Base-by-base conservation (phyloP, 148 eudicot genomes). In the Nepenthes gracilis region DNA sequence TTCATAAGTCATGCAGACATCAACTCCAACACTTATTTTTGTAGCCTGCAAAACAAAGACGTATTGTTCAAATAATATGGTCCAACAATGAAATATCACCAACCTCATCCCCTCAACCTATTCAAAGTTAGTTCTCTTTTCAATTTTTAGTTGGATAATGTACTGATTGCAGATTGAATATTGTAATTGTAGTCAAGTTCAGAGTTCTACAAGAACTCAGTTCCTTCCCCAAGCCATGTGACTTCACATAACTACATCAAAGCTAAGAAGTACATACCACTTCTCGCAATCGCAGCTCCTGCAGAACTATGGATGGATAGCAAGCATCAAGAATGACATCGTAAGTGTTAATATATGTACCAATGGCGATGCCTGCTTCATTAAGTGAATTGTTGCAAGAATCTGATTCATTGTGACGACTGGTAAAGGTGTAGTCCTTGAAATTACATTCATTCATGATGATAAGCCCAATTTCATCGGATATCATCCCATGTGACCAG, bases 401-500 rank as follows among this genome's bases (percentile, higher is more conserved):
- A 37, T 61, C 63, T 12, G 94, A 58, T 59, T 64, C 81, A 62
- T 92, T 92, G 65, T 92, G 96, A 48, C 90, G 90, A 67, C 72
- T 71, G 4, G 71, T 57, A 66, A 77, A 88, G 35, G 77, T 86
- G 60, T 92, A 88, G 69, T 92, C 94, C 36, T 82, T 81, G 59
- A 92, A 92, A 63, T 85, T 65, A 66, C 98, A 92, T 14, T 92
- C 78, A 38, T 77, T 84, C 84, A 78, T 88, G 71, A 92, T 80
- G 56, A 87, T 55, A 23, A 88, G 91, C 40, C 88, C 88, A 36
- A 84, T 40, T 76, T 92, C 98, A 58, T 92, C 98, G 2, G 98
- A 92, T 55, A 92, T 92, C 96, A 92, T 88, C 51, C 98, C 96
- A 60, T 92, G 98, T 35, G 98, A 88, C 98, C 98, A 92, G 63